Conservation (phyloP, 371 early-diverging fungal species). For the Actinomortierella ambigua region DNA sequence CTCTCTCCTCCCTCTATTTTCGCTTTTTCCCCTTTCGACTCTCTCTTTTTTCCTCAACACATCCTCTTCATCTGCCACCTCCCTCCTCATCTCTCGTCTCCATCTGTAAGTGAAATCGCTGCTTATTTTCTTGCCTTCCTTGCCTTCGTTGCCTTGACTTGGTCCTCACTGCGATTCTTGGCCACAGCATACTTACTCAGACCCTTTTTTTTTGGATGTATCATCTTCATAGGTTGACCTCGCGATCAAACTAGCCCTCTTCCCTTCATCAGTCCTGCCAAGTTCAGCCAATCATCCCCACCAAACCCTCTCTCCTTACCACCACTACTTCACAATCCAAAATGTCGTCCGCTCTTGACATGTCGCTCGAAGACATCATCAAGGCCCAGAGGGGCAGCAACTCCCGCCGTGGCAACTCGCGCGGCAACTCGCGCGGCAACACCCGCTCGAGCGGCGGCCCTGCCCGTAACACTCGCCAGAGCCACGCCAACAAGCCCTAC, state of each 20-base stretch:
- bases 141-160: not conserved
- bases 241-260: not conserved
- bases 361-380: constrained; percentile 76
- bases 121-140: not conserved
- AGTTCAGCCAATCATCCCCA: not conserved
- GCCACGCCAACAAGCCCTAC: constrained; percentile 51
- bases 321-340: constrained; percentile 3
- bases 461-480: constrained; percentile 48
- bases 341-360: constrained; percentile 65
- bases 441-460: constrained; percentile 50
- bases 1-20: not conserved
- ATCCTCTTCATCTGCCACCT: not conserved
- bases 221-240: not conserved
- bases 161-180: not conserved
- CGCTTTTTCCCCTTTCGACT: not conserved
- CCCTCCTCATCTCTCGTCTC: constrained; percentile 4
- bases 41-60: constrained; percentile 2
- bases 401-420: constrained; percentile 34
- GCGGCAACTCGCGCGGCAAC: constrained; percentile 20
- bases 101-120: not conserved
- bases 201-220: too few species aligned
- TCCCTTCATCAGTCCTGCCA: not conserved
- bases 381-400: constrained; percentile 46
- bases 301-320: constrained; percentile 5
- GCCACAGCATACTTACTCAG: too few species aligned